Conservation (phyloP, 257 asterid species). For the Gynochthodes officinalis region DNA sequence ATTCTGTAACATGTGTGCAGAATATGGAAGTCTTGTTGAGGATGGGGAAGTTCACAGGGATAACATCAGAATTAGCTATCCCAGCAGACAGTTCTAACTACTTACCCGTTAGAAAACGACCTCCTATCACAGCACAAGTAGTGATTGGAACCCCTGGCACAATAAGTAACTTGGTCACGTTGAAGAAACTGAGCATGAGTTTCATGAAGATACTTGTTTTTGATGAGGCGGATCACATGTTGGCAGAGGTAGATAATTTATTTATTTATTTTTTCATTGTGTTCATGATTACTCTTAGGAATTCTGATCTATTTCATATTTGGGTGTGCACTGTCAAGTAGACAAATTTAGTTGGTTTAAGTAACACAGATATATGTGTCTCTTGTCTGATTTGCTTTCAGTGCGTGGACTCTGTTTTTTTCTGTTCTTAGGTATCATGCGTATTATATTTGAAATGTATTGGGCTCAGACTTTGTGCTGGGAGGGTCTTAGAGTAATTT, state of each 20-base stretch:
- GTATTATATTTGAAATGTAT: not conserved
- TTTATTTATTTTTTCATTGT: too few species aligned
- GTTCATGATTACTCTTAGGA: not conserved
- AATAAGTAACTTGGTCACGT: conserved; percentile 55
- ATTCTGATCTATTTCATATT: not conserved
- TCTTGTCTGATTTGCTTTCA: too few species aligned
- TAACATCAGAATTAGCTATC: conserved; percentile 70
- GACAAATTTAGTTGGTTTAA: not conserved
- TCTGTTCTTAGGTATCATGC: not conserved
- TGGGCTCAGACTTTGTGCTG: not conserved
- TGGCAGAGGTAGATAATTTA: conserved; percentile 58
- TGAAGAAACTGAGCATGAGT: conserved; percentile 68
- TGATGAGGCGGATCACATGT: conserved; percentile 99
- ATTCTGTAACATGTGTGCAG: conserved; percentile 31
- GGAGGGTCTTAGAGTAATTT: not conserved
- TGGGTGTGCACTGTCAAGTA: not conserved
- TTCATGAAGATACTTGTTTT: conserved; percentile 83
- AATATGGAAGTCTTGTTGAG: conserved; percentile 86
- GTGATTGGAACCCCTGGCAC: conserved; percentile 98
- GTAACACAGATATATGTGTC: too few species aligned
- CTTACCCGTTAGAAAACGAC: conserved; percentile 51
- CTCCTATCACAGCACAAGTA: conserved; percentile 70
- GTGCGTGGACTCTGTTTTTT: too few species aligned
- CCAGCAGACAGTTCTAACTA: conserved; percentile 54
- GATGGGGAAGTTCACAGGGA: conserved; percentile 88